Evolutionary conservation across 2,329 filamentous ascomycete species (phyloP).

Genomic region (Verticillium longisporum): DNA sequence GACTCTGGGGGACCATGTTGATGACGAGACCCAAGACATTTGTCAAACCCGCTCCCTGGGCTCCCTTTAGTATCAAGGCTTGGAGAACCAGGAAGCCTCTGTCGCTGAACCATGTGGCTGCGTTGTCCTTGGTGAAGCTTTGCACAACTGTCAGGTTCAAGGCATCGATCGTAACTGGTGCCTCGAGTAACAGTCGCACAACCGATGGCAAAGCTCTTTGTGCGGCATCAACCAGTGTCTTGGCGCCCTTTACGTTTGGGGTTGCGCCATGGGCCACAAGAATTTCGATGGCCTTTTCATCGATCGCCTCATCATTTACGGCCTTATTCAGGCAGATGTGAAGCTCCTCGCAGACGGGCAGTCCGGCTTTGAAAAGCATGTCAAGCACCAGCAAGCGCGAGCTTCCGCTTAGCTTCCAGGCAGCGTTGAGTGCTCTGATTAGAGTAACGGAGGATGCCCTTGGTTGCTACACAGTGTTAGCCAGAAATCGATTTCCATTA

Average conservation of each 20-base stretch:
- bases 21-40: constrained; percentile 39
- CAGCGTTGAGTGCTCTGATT: constrained; percentile 43
- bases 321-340: constrained; percentile 43
- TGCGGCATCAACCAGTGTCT: constrained; percentile 43
- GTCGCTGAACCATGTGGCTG: constrained; percentile 37
- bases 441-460: constrained; percentile 40
- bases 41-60: constrained; percentile 36
- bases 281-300: constrained; percentile 8
- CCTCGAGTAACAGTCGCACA: constrained; percentile 34
- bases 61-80: constrained; percentile 42
- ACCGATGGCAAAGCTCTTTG: constrained; percentile 28
- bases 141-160: constrained; percentile 36
- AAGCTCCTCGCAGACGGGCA: constrained; percentile 40
- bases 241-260: constrained; percentile 42
- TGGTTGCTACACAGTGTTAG: constrained; percentile 23
- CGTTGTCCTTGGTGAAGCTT: constrained; percentile 33
- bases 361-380: constrained; percentile 45
- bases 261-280: constrained; percentile 38
- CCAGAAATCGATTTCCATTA: background rate
- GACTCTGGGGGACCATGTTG: constrained; percentile 28
- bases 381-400: constrained; percentile 39
- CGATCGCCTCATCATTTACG: constrained; percentile 40
- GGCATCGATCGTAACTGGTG: constrained; percentile 30
- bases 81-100: constrained; percentile 38
- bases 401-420: constrained; percentile 42